Percentiles rank a stretch among this genome's conserved stretches.
Conservation (phyloP, 345 rosid genomes). For the Dovyalis caffra region DNA sequence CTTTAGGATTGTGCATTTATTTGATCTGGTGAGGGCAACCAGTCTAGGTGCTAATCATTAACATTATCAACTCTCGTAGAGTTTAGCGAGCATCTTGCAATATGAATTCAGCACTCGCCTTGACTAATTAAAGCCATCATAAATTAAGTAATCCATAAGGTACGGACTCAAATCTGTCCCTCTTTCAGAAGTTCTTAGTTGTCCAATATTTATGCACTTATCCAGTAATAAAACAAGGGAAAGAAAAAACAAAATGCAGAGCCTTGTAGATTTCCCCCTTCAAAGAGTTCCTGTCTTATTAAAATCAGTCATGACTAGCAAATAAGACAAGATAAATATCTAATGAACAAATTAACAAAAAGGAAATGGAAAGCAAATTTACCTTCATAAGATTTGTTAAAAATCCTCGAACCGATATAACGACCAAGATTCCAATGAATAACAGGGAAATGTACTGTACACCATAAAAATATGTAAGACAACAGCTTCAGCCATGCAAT, state of each 20-base stretch:
- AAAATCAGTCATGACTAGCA: background rate
- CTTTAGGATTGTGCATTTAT: background rate
- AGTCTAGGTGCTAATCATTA: background rate
- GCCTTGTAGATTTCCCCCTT: background rate
- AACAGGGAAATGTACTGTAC: conserved; percentile 85
- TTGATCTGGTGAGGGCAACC: background rate
- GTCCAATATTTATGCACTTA: background rate
- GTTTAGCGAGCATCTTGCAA: background rate
- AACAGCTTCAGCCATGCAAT: conserved; percentile 12
- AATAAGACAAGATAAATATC: background rate
- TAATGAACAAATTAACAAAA: background rate
- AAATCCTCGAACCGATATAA: conserved; percentile 91
- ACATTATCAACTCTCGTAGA: background rate
- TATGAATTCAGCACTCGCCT: background rate
- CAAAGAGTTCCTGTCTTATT: background rate
- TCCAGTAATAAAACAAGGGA: background rate
- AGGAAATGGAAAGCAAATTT: conserved; percentile 10
- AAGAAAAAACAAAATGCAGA: background rate
- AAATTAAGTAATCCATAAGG: background rate
- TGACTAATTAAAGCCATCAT: background rate
- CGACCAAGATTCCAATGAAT: conserved; percentile 89
- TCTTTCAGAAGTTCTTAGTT: background rate
- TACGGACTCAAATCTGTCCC: conserved; percentile 8
- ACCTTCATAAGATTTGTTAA: conserved; percentile 94
- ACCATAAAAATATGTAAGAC: conserved; percentile 29